Conservation (phyloP, 129 eudicot genomes). For the Flaveria ramosissima region DNA sequence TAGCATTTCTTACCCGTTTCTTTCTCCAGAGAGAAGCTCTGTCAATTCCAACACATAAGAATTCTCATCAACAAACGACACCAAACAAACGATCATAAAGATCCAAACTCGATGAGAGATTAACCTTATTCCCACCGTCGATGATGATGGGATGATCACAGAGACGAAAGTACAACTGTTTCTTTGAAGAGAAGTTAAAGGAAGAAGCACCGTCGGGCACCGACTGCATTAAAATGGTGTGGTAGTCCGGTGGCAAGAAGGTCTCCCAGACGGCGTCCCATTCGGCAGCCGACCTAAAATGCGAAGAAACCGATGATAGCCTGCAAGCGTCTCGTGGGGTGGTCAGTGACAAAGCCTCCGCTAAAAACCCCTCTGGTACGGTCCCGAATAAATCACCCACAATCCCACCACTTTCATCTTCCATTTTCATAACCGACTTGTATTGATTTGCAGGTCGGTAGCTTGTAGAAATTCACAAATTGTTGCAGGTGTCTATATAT, state of each 20-base stretch:
- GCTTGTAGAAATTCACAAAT: no score
- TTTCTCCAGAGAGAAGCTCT: slow-evolving; percentile 53
- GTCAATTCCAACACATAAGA: background rate
- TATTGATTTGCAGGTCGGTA: no score
- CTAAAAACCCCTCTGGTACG: slow-evolving; percentile 65
- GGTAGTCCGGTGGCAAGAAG: slow-evolving; percentile 51
- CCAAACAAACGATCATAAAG: no score
- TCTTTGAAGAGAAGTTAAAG: slow-evolving; percentile 34
- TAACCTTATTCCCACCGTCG: slow-evolving; percentile 61
- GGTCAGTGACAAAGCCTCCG: slow-evolving; percentile 51
- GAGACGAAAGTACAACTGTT: slow-evolving; percentile 46
- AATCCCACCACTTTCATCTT: no score
- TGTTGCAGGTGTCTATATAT: no score
- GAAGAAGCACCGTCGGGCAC: background rate
- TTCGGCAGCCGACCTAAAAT: slow-evolving; percentile 62
- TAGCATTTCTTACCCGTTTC: slow-evolving; percentile 47
- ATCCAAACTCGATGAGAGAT: no score
- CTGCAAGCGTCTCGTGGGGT: slow-evolving; percentile 60
- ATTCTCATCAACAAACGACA: no score
- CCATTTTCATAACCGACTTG: no score
- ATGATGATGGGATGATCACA: slow-evolving; percentile 59
- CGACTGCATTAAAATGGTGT: slow-evolving; percentile 30
- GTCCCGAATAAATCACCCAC: slow-evolving; percentile 28
- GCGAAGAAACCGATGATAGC: slow-evolving; percentile 43
- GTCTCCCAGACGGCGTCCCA: slow-evolving; percentile 76